Percentiles rank a stretch among this genome's conserved stretches.
Evolutionary conservation across 331 rosid genomes (phyloP).

Genomic region (Saraca asoca): DNA sequence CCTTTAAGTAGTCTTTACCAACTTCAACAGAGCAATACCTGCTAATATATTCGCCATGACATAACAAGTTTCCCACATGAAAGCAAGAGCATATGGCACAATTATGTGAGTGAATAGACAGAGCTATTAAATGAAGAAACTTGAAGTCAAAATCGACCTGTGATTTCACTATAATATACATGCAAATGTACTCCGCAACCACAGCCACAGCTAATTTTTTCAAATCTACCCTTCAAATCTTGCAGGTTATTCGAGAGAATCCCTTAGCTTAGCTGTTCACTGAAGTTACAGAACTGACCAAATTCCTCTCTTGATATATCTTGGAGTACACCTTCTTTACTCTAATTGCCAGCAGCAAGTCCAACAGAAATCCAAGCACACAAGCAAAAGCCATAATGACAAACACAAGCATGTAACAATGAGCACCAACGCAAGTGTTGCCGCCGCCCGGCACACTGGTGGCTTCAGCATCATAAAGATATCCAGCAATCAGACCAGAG

Average conservation of each 20-base stretch:
- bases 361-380: constrained; percentile 62
- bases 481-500: constrained; percentile 79
- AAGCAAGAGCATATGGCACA: too few species aligned
- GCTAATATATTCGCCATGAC: too few species aligned
- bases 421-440: constrained; percentile 67
- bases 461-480: constrained; percentile 70
- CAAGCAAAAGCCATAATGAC: constrained; percentile 66
- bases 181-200: too few species aligned
- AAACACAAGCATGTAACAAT: constrained; percentile 68
- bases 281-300: neutral
- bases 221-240: constrained; percentile 50
- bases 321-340: constrained; percentile 55
- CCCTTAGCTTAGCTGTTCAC: neutral
- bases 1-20: too few species aligned
- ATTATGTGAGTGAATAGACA: too few species aligned
- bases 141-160: too few species aligned
- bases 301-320: constrained; percentile 32
- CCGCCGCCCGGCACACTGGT: constrained; percentile 58
- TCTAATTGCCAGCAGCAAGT: constrained; percentile 54
- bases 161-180: too few species aligned
- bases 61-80: too few species aligned
- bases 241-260: neutral
- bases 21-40: too few species aligned
- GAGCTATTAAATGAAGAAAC: too few species aligned
- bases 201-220: too few species aligned